Percentiles rank a stretch among this genome's conserved stretches.
phyloP scores from a whole-genome alignment of 257 asterid species.

The Nicotiana tomentosiformis region DNA sequence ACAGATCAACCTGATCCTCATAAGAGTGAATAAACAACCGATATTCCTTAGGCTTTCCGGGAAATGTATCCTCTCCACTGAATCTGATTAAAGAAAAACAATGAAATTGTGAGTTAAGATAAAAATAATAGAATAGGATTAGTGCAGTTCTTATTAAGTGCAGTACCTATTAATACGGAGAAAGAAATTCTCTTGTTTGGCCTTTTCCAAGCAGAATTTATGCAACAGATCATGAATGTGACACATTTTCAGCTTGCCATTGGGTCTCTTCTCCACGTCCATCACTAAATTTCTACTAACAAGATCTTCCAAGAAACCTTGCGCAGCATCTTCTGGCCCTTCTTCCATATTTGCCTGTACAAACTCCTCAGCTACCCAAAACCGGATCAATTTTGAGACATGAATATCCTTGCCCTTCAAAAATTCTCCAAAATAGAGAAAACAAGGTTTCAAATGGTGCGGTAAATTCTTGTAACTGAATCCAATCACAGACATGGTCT shows the following conservation, averaged over 20 bases:
- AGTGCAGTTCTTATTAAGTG: neutral
- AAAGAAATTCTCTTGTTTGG: constrained; percentile 1
- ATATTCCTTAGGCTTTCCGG: neutral
- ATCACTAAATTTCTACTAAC: constrained; percentile 4
- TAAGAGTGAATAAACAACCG: neutral
- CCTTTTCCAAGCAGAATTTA: neutral
- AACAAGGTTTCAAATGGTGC: neutral
- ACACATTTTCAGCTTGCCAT: neutral
- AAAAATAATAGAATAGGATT: neutral
- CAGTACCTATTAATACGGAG: neutral
- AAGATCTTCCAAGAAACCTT: neutral
- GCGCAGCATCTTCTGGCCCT: neutral
- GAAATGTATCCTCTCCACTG: neutral
- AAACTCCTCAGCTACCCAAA: constrained; percentile 9
- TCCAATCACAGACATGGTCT: neutral
- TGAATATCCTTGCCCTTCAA: neutral
- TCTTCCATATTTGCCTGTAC: neutral
- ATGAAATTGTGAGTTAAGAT: neutral
- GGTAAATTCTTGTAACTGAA: neutral
- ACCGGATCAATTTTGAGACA: neutral
- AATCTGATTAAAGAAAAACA: neutral
- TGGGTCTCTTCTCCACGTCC: neutral
- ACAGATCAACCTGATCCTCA: neutral
- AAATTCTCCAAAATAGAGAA: constrained; percentile 3
- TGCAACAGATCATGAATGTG: neutral